Evolutionary conservation across 352 stramenopile genomes (phyloP).

Genomic region (Phytophthora crassamura): DNA sequence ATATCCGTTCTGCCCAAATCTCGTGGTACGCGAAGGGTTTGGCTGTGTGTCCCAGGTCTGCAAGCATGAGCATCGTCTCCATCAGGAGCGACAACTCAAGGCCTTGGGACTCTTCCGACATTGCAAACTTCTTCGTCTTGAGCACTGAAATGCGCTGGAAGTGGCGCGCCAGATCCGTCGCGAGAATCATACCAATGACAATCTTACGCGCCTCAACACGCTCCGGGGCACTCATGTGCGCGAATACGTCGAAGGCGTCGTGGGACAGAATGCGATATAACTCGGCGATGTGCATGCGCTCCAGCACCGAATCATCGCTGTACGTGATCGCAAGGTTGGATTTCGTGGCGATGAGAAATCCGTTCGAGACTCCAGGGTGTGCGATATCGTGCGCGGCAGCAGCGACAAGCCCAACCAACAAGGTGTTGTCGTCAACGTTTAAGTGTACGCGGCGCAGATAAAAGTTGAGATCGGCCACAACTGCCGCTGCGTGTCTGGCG

Average conservation of each 20-base stretch:
- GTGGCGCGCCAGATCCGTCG: conserved; percentile 77
- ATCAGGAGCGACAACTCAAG: conserved; percentile 71
- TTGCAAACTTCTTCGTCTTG: conserved; percentile 70
- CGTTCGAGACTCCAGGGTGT: conserved; percentile 92
- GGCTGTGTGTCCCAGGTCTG: conserved; percentile 68
- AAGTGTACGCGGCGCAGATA: conserved; percentile 67
- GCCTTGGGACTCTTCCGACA: conserved; percentile 52
- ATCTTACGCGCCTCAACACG: conserved; percentile 62
- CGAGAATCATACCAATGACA: conserved; percentile 82
- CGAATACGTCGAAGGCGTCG: conserved; percentile 71
- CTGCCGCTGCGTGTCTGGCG: conserved; percentile 59
- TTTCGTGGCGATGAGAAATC: conserved; percentile 89
- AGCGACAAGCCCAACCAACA: conserved; percentile 80
- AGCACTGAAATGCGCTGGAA: conserved; percentile 77
- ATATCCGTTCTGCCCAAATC: conserved; percentile 66
- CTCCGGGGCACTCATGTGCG: conserved; percentile 42
- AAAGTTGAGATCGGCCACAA: conserved; percentile 73
- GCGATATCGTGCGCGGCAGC: conserved; percentile 92
- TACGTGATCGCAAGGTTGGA: conserved; percentile 93
- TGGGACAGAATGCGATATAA: conserved; percentile 70
- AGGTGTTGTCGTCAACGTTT: conserved; percentile 56
- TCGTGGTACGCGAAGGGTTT: conserved; percentile 74
- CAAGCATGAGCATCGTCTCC: conserved; percentile 79
- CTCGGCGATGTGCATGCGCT: conserved; percentile 78
- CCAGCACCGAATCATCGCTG: conserved; percentile 91